Percentiles rank a stretch among this genome's conserved stretches.
phyloP scores from a whole-genome alignment of 305 asterid species.

The Fraxinus xanthoxyloides region DNA sequence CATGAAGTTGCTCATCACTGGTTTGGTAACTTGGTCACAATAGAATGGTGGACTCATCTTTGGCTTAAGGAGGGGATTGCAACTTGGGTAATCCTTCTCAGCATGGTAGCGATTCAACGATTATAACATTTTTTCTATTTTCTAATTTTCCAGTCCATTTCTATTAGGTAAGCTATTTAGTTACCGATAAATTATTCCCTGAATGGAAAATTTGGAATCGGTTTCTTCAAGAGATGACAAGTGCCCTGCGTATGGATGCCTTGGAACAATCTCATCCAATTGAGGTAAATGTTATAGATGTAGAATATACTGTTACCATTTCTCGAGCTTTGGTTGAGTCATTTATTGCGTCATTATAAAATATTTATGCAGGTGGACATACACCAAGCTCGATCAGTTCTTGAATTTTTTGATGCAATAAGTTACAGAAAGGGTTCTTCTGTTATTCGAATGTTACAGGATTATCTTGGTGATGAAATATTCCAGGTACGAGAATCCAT shows the following conservation, averaged over 20 bases:
- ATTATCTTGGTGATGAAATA: slow-evolving; percentile 37
- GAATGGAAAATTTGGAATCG: slow-evolving; percentile 46
- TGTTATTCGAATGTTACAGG: slow-evolving; percentile 32
- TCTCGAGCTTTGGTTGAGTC: neutral
- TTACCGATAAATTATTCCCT: slow-evolving; percentile 32
- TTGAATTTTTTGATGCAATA: slow-evolving; percentile 36
- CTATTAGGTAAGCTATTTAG: slow-evolving; percentile 38
- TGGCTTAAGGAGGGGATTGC: slow-evolving; percentile 83
- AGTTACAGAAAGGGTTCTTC: slow-evolving; percentile 39
- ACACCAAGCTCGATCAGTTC: slow-evolving; percentile 34
- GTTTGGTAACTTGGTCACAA: slow-evolving; percentile 72
- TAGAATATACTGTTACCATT: neutral
- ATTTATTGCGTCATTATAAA: neutral
- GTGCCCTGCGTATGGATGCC: slow-evolving; percentile 35
- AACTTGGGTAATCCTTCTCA: slow-evolving; percentile 48
- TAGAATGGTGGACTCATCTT: slow-evolving; percentile 82
- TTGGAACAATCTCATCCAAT: slow-evolving; percentile 44
- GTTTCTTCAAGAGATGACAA: slow-evolving; percentile 29
- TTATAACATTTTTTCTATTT: neutral
- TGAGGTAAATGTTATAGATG: slow-evolving; percentile 24
- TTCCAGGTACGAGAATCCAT: slow-evolving; percentile 28
- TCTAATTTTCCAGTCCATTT: slow-evolving; percentile 4
- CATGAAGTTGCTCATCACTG: slow-evolving; percentile 80
- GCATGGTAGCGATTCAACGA: neutral
- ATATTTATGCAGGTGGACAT: slow-evolving; percentile 33